Evolutionary conservation across 1,284 basidiomycete genomes (phyloP), one percentile per base, ranked within the genome.

Genomic region (Mycena sp.): DNA sequence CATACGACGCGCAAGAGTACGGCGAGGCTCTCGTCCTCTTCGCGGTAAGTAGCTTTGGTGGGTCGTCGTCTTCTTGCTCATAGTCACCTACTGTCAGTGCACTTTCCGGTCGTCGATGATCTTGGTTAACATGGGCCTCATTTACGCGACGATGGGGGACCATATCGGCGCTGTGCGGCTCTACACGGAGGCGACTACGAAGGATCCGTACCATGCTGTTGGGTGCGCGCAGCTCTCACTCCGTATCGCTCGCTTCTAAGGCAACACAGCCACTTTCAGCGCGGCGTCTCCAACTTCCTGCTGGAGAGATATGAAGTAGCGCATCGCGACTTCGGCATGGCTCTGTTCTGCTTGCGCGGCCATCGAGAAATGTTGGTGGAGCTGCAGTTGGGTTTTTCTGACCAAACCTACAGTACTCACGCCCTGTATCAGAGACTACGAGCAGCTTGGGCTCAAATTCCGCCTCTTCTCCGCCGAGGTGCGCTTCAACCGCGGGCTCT

Each of bases 401-500:
- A 46, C 30, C 17, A 61, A 43, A 59, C 50, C 45, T 40, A 59
- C 59, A 35, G n/a, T 17, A 17, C 7, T 32, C 29, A 7, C 64
- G 41, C 49, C 51, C 45, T 44, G 26, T 17, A 9, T 29, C 2
- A 4, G 91, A 69, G 88, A 91, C 75, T 95, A 95, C 76, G 91
- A 92, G 71, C 94, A 95, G 77, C 85, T 96, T n/a, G 95, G 95
- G 26, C 89, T 97, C 71, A 89, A 90, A 65, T 96, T 96, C 80
- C 86, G 86, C 61, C 85, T 97, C 29, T 93, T 87, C 78, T 88
- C 90, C 26, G 89, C 93, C 1, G 95, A 97, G 73, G 87, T 96
- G 25, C 79, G 94, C 41, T 96, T 95, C 82, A 96, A 96, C 78
- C 89, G 87, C 70, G 93, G 90, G 5, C 84, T 94, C 46, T 81